Evolutionary conservation across 2,329 filamentous ascomycete genomes (phyloP).

Genomic region (Helotiales sp.): DNA sequence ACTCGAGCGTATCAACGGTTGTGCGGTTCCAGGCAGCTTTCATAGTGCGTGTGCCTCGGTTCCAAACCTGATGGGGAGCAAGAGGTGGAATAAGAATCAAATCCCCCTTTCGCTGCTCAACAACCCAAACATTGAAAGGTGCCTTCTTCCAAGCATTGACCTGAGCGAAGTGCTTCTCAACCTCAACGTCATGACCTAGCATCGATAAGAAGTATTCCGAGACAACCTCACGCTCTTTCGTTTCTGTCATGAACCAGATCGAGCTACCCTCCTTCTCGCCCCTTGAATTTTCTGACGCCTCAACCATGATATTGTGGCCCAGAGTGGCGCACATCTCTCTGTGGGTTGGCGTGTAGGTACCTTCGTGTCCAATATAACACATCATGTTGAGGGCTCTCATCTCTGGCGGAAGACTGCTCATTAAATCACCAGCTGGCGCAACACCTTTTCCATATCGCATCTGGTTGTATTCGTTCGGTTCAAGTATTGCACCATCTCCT

Average conservation of each 20-base stretch:
- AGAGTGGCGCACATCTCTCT: constrained; percentile 97
- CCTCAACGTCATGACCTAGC: constrained; percentile 93
- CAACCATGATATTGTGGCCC: constrained; percentile 98
- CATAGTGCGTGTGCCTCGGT: constrained; percentile 91
- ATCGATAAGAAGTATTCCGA: constrained; percentile 93
- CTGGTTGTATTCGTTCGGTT: constrained; percentile 47
- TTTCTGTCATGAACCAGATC: constrained; percentile 99
- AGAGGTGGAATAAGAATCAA: constrained; percentile 92
- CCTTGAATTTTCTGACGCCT: constrained; percentile 74
- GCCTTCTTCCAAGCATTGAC: constrained; percentile 95
- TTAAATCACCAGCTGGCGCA: constrained; percentile 83
- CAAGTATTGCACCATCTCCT: constrained; percentile 59
- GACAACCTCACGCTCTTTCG: constrained; percentile 86
- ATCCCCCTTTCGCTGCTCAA: constrained; percentile 88
- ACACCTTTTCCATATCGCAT: constrained; percentile 49
- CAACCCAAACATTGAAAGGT: constrained; percentile 89
- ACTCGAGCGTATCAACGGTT: constrained; percentile 85
- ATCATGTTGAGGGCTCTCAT: constrained; percentile 97
- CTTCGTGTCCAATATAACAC: constrained; percentile 98
- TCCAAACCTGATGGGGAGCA: constrained; percentile 98
- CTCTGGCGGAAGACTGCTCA: constrained; percentile 84
- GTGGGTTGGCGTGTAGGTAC: constrained; percentile 93
- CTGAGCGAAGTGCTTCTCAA: constrained; percentile 96
- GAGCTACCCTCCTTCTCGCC: constrained; percentile 87
- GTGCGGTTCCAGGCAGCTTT: constrained; percentile 99